Percentiles rank a stretch among this genome's conserved stretches.
phyloP scores from a whole-genome alignment of 2,329 filamentous ascomycete species.

The Beauveria medogensis region DNA sequence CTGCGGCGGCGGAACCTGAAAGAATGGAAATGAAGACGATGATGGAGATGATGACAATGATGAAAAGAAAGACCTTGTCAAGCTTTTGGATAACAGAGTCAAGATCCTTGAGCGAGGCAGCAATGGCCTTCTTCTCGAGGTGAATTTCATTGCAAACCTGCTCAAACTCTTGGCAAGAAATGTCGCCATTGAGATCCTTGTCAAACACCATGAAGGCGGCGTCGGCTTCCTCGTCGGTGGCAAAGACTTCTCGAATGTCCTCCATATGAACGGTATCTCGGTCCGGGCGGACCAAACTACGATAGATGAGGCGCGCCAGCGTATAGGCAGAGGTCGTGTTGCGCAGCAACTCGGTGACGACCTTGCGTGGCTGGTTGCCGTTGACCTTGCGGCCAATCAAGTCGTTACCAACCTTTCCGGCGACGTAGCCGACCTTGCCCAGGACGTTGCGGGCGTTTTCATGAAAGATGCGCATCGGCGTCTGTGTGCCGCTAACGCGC shows the following conservation, averaged over 20 bases:
- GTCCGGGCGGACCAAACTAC: slow-evolving; percentile 69
- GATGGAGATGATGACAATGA: slow-evolving; percentile 71
- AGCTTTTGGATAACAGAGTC: slow-evolving; percentile 90
- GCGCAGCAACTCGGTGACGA: slow-evolving; percentile 69
- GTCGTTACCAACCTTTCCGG: slow-evolving; percentile 79
- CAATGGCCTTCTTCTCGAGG: slow-evolving; percentile 89
- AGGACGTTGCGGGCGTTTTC: slow-evolving; percentile 68
- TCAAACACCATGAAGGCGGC: slow-evolving; percentile 90
- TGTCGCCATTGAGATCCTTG: slow-evolving; percentile 93
- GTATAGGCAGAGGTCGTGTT: slow-evolving; percentile 70
- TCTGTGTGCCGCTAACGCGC: slow-evolving; percentile 54
- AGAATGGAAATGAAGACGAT: slow-evolving; percentile 86
- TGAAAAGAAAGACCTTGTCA: slow-evolving; percentile 80
- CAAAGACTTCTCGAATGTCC: slow-evolving; percentile 71
- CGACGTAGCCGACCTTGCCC: slow-evolving; percentile 75
- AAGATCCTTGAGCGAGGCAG: slow-evolving; percentile 86
- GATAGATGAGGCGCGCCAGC: slow-evolving; percentile 78
- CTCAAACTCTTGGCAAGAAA: slow-evolving; percentile 91
- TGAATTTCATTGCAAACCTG: slow-evolving; percentile 91
- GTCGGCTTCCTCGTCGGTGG: slow-evolving; percentile 76
- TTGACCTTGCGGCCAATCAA: slow-evolving; percentile 71
- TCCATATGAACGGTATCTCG: slow-evolving; percentile 70
- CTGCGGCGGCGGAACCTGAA: slow-evolving; percentile 81
- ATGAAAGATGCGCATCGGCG: slow-evolving; percentile 65
- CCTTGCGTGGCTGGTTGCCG: slow-evolving; percentile 74